Evolutionary conservation across 1,139 yeast species (phyloP), one percentile per base, ranked within the genome.

Genomic region (Debaryomycetaceae sp.): DNA sequence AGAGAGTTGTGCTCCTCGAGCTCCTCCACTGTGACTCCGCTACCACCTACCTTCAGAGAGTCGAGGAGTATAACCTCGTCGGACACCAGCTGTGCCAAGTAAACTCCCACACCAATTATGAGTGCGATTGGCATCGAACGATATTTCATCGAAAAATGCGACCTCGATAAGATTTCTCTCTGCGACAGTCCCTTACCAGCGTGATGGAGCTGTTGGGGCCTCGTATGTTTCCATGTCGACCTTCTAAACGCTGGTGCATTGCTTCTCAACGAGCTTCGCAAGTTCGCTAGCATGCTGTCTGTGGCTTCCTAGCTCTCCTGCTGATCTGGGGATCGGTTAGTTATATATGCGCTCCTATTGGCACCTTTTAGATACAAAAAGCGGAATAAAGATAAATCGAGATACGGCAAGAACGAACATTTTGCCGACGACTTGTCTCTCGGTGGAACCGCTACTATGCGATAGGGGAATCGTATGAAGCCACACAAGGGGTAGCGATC

Each of bases 1-100:
- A 46, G 23, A 17, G 46, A 44, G 39, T 47, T 47, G 36, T 55
- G 59, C 30, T 44, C 41, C 24, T 9, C 39, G 8, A 56, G 49
- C 33, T 55, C 56, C 33, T 49, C 55, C 17, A 45, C 49, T 6
- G 43, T 34, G 20, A 49, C 38, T 14, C 44, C 46, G n/a, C 37
- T 13, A 8, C 3, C 41, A 38, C 14, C 9, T 24, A 5, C 17
- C 11, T 31, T 4, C 34, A 5, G 17, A 31, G 36, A 17, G 31
- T 34, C 41, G 23, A 38, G 23, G 31, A 30, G 22, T 30, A 20
- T 38, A 27, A 6, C 35, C 41, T 27, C 36, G 36, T 31, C 31
- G 23, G n/a, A 17, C 13, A 7, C 13, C 22, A 9, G 13, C 8
- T n/a, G 37, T n/a, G 13, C 2, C 17, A 34, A 34, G 11, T 27